A percentile compares a stretch with the other conserved stretches of the same genome.
Conservation (phyloP, 768 basidiomycete species). For the Boletus vinaceobasis region DNA sequence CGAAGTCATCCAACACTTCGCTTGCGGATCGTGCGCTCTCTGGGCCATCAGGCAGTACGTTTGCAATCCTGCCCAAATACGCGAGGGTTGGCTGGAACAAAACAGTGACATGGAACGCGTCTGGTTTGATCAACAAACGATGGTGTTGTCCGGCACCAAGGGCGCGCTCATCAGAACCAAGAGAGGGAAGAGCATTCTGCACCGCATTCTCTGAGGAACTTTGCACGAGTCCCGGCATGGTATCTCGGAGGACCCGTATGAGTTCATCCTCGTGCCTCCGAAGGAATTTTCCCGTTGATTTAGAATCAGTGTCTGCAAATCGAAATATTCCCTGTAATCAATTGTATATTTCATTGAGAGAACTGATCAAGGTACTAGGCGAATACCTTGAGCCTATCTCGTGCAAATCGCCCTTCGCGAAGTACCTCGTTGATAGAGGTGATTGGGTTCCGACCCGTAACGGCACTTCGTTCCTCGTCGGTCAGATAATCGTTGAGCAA, state of each 20-base stretch:
- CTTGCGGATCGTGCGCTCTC: slow-evolving; percentile 66
- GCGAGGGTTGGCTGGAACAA: slow-evolving; percentile 92
- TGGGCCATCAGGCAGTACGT: slow-evolving; percentile 67
- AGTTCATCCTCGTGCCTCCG: slow-evolving; percentile 82
- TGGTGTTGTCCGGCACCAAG: slow-evolving; percentile 77
- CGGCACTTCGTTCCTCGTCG: slow-evolving; percentile 82
- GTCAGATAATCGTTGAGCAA: slow-evolving; percentile 86
- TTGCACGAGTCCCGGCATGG: slow-evolving; percentile 90
- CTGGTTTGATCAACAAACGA: slow-evolving; percentile 79
- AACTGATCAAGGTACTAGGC: not conserved
- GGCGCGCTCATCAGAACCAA: slow-evolving; percentile 71
- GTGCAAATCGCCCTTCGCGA: slow-evolving; percentile 71
- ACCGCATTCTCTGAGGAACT: slow-evolving; percentile 59
- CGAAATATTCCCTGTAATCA: slow-evolving; percentile 73
- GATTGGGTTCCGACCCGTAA: slow-evolving; percentile 81
- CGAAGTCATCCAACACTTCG: slow-evolving; percentile 85
- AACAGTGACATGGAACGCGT: slow-evolving; percentile 91
- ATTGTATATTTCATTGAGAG: not conserved
- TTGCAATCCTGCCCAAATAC: slow-evolving; percentile 72
- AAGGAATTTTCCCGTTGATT: slow-evolving; percentile 62
- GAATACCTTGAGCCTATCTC: slow-evolving; percentile 76
- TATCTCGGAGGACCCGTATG: slow-evolving; percentile 77
- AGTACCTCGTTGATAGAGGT: slow-evolving; percentile 93
- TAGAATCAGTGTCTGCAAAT: slow-evolving; percentile 86
- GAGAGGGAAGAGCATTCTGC: slow-evolving; percentile 54